Percentiles rank a stretch among this genome's conserved stretches.
phyloP scores from a whole-genome alignment of 2,329 filamentous ascomycete genomes.

The Neopestalotiopsis sp. region DNA sequence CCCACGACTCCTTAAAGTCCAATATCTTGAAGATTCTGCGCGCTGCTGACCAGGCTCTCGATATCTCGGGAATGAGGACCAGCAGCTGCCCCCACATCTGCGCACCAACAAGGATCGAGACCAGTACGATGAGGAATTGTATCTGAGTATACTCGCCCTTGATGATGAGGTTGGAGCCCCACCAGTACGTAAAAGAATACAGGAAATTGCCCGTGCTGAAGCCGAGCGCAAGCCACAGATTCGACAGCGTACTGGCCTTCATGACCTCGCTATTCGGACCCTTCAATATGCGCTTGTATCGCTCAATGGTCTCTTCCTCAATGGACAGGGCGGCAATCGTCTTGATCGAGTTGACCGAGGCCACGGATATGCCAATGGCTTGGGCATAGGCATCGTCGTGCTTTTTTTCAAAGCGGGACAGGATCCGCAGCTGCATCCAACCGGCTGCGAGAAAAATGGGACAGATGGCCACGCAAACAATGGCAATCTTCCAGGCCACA shows the following conservation, averaged over 20 bases:
- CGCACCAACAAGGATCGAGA: constrained; percentile 65
- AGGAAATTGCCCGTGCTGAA: constrained; percentile 59
- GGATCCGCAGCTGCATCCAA: constrained; percentile 39
- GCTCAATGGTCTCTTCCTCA: constrained; percentile 54
- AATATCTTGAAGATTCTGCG: constrained; percentile 47
- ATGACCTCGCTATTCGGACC: constrained; percentile 47
- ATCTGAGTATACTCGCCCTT: constrained; percentile 59
- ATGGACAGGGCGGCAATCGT: constrained; percentile 74
- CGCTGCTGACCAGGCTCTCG: constrained; percentile 59
- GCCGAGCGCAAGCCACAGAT: constrained; percentile 52
- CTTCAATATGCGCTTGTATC: constrained; percentile 44
- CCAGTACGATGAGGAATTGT: constrained; percentile 67
- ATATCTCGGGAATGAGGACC: constrained; percentile 67
- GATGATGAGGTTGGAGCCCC: constrained; percentile 66
- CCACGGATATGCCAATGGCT: constrained; percentile 75
- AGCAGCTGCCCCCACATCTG: constrained; percentile 69
- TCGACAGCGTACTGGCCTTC: constrained; percentile 39
- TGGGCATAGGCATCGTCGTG: constrained; percentile 71
- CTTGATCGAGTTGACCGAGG: constrained; percentile 74
- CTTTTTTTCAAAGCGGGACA: constrained; percentile 42
- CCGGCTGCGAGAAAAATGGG: constrained; percentile 53
- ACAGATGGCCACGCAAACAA: constrained; percentile 68
- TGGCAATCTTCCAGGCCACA: constrained; percentile 77
- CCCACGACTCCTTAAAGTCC: constrained; percentile 20
- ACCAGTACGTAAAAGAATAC: constrained; percentile 71